Evolutionary conservation across 208 protist genomes (phyloP), one percentile per base, ranked within the genome.

Genomic region (Herpetomonas tarakana): DNA sequence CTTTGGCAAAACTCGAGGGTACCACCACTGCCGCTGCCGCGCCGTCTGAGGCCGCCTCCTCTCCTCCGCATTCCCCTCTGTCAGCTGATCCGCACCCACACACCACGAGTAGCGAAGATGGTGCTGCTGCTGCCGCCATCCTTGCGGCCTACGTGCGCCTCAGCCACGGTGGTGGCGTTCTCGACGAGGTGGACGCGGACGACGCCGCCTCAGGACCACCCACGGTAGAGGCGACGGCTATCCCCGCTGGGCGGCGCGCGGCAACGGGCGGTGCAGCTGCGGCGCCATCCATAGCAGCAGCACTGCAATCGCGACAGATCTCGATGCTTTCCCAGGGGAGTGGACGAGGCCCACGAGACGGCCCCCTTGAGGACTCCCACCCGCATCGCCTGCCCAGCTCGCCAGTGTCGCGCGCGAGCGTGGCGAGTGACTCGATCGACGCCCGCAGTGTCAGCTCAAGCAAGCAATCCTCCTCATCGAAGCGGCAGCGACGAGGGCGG

Each of bases 21-120:
- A n/a, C n/a, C n/a, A n/a, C n/a, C 81, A 0, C 29, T 94, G 18
- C 89, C 90, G 87, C 58, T 89, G 29, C 44, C 67, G 29, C 78
- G 91, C 38, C 52, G 77, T 16, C 63, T 74, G 7, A 77, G n/a
- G 18, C 89, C 90, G 87, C 58, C 88, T 25, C 44, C 67, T 29
- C 78, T 94, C 38, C 52, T 77, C 18, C 63, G 71, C 3, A 77
- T 41, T 41, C 35, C 6, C 35, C 35, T 41, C 35, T 41, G 35
- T 6, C 35, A 18, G 9, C 35, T 41, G 6, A 18, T 41, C 35
- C 14, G 6, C 35, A 41, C n/a, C n/a, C n/a, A n/a, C n/a, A n/a
- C n/a, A n/a, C n/a, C n/a, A n/a, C n/a, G n/a, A n/a, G n/a, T n/a
- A n/a, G n/a, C n/a, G 14, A 41, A 41, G 35, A 14, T 18, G 14